Evolutionary conservation across 2,329 filamentous ascomycete genomes (phyloP), one percentile per base, ranked within the genome.

Genomic region (Neonectria faginata): DNA sequence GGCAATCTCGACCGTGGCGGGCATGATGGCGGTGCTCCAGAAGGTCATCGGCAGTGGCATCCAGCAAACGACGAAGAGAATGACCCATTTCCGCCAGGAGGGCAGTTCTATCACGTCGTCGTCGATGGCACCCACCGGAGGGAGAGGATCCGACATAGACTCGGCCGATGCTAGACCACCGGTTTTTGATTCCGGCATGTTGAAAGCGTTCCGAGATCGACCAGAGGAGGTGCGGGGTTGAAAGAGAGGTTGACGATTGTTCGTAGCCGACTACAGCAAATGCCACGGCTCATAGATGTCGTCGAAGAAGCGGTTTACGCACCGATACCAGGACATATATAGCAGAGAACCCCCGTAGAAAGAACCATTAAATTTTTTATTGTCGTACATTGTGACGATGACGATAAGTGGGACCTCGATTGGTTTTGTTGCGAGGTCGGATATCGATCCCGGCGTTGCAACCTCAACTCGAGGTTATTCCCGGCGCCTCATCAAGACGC

Each of bases 11-110:
- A 65, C 20, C 0, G 67, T 73, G 0, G 70, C 72, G 2, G 72
- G 71, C 72, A 74, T 72, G 5, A 74, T 69, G 1, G 72, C 70
- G 0, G 72, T 74, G 39, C 72, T 70, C 72, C 72, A 74, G 51
- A 74, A 74, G 2, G 72, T 74, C 72, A 73, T 74, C 10, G 72
- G 72, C 4, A 74, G 61, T 1, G 72, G 70, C 72, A 74, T 74
- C 72, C 72, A 74, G 7, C 72, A 74, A 10, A 74, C 72, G 5
- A 74, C 72, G 18, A 74, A 74, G 14, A 74, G 70, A 11, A 74
- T 74, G 1, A 74, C 60, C 70, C 72, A 74, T 65, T 70, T 74
- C n/a, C 72, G 56, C 72, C 72, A 74, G 0, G 66, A 36, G 0
- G 72, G 68, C 2, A 74, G 65, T 7, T 70, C 63, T 1, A 62